Conservation (phyloP, 108 stramenopile species). For the Nitzschia sp. region DNA sequence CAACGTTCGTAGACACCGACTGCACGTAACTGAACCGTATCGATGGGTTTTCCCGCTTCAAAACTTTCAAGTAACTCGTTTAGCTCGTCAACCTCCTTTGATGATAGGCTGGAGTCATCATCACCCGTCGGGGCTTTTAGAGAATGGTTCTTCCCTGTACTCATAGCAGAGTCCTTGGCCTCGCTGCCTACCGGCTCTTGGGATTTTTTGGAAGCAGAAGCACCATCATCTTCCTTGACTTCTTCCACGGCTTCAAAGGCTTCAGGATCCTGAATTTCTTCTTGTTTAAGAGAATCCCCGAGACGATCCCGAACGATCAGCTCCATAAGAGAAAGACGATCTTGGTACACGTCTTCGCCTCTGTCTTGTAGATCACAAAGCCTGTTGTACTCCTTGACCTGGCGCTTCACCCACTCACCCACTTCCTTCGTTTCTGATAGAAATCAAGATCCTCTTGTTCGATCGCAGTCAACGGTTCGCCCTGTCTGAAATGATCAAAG, state of each 20-base stretch:
- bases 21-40: constrained; percentile 16
- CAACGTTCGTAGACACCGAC: constrained; percentile 27
- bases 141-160: not conserved
- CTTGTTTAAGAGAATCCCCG: constrained; percentile 10
- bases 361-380: constrained; percentile 7
- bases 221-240: not conserved
- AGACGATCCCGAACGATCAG: constrained; percentile 4
- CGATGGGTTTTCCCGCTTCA: constrained; percentile 12
- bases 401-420: constrained; percentile 17
- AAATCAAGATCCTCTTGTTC: constrained; percentile 23
- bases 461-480: constrained; percentile 5
- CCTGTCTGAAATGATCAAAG: constrained; percentile 8
- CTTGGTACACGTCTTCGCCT: constrained; percentile 5
- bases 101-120: constrained; percentile 24
- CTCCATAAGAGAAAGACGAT: constrained; percentile 3
- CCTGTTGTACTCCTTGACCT: constrained; percentile 14
- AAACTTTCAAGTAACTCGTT: constrained; percentile 11
- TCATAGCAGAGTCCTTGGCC: not conserved
- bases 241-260: constrained; percentile 4
- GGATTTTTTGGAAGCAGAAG: not conserved
- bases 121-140: not conserved
- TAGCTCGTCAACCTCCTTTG: constrained; percentile 22
- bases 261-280: constrained; percentile 16
- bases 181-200: too few relatives aligned
- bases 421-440: constrained; percentile 6